Base-by-base conservation (phyloP, 2,329 filamentous ascomycete genomes). In the Cordyceps tenuipes region DNA sequence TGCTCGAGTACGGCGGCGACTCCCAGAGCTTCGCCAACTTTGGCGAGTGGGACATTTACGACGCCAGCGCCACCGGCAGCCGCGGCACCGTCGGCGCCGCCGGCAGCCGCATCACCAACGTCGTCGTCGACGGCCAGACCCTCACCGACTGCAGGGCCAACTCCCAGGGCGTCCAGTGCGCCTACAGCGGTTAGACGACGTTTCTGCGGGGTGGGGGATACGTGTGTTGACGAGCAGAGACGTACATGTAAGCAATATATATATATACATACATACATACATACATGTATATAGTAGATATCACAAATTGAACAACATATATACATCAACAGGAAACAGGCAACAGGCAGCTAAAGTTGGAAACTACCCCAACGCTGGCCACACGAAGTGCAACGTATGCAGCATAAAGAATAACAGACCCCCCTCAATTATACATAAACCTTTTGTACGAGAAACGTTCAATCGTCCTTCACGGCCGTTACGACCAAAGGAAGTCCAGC, bases 1-100 rank as follows among this genome's bases (percentile, higher is more conserved):
- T 84, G 64, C 78, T 83, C 41, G 81, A 83, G 70, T 59, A 31
- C 12, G 59, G 59, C 31, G 59, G 59, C 50, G 80, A 50, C 43
- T 44, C 49, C 15, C 41, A 29, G 8, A 41, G 47, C 12, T 57
- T 63, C 19, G 60, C 49, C 23, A 26, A 63, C 49, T 63, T 63
- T 41, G 60, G 62, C 52, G 52, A 59, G 36, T 49, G 56, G 51
- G 56, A 59, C 12, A 60, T 63, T 23, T 34, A 6, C 17, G 36
- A 62, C 36, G 51, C 56, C 15, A 7, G 8, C 2, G 62, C 62
- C 29, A 55, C 46, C 43, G 43, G 47, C 3, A 29, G 31, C 43
- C 73, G 71, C 44, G 74, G 73, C 49, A 69, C 67, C 29, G 70
- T 73, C 17, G 74, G 73, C 19, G 74, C 74, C 6, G 66, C 70